phyloP scores from a whole-genome alignment of 2,329 filamentous ascomycete species.

The Elsinoe ampelina region DNA sequence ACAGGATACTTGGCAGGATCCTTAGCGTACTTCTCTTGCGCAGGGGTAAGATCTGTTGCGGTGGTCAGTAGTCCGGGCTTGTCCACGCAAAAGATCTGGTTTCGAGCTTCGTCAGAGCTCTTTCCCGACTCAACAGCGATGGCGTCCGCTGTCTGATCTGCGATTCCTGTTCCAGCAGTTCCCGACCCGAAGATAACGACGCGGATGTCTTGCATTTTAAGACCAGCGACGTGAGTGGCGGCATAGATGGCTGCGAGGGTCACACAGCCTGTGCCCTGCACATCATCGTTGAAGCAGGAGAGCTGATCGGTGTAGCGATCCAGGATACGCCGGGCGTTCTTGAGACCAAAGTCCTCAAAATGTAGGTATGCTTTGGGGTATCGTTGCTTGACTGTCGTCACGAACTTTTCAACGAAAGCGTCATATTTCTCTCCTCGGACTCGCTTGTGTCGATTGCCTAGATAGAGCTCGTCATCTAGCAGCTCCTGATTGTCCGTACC shows the following conservation, averaged over 20 bases:
- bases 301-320: slow-evolving; percentile 65
- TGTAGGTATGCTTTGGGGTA: slow-evolving; percentile 79
- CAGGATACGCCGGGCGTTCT: slow-evolving; percentile 65
- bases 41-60: slow-evolving; percentile 51
- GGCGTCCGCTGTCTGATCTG: slow-evolving; percentile 72
- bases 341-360: slow-evolving; percentile 75
- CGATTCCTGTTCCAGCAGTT: slow-evolving; percentile 75
- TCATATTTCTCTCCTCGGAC: slow-evolving; percentile 66
- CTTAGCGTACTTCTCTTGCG: slow-evolving; percentile 59
- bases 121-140: slow-evolving; percentile 61
- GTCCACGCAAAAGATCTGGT: slow-evolving; percentile 61
- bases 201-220: slow-evolving; percentile 58
- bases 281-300: slow-evolving; percentile 84
- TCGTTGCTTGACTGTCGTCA: slow-evolving; percentile 55
- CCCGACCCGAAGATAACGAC: slow-evolving; percentile 73
- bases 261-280: slow-evolving; percentile 82
- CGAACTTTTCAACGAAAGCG: slow-evolving; percentile 65
- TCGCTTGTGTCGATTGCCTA: slow-evolving; percentile 60
- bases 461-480: slow-evolving; percentile 67
- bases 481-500: slow-evolving; percentile 74
- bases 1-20: slow-evolving; percentile 54
- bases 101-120: slow-evolving; percentile 61
- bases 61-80: slow-evolving; percentile 67
- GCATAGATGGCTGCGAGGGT: slow-evolving; percentile 75
- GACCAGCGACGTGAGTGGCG: slow-evolving; percentile 58